Base-by-base conservation (phyloP, 495 filamentous ascomycete species). In the Talaromyces proteolyticus region DNA sequence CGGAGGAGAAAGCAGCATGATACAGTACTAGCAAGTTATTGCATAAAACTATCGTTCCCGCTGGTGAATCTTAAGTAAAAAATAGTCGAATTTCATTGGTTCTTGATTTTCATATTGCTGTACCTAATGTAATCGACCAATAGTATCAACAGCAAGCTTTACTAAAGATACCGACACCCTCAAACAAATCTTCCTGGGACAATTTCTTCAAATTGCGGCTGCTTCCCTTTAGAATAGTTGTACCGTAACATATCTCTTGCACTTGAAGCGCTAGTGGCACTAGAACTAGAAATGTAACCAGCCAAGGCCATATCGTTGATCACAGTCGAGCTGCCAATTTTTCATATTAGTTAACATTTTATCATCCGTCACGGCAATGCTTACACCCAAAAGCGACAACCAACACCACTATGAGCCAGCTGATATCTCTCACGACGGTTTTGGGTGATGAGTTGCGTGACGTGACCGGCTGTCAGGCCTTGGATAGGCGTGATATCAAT, bases 241-340 rank as follows among this genome's bases (percentile, higher is more conserved):
- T 42, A 42, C 20, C 40, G 40, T 18, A 42, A 20, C 40, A 42
- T 42, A 4, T 20, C 40, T 18, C 16, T 42, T 42, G 40, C 40
- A 4, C 10, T 20, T 11, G 40, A 11, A 18, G 16, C 40, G 20
- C 16, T 42, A 21, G 21, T 42, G 10, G 16, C 20, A 20, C 40
- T 42, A 18, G 40, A 42, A 42, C 16, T 17, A 42, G 40, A 42
- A 42, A 42, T 42, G 40, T 42, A 42, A 42, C 40, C 20, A 42
- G 40, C 40, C 14, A 10, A 17, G 40, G 40, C 40, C 16, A 42
- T 18, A 42, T 42, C 40, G 21, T 42, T 42, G 6, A 42, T 42
- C 16, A 42, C 40, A 17, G 40, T 42, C 21, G 40, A 42, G 4
- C 40, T 42, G 11, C 11, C 10, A 42, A 19, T 42, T 20, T 20